Evolutionary conservation across 2,329 filamentous ascomycete genomes (phyloP).

Genomic region (Colletotrichum filicis): DNA sequence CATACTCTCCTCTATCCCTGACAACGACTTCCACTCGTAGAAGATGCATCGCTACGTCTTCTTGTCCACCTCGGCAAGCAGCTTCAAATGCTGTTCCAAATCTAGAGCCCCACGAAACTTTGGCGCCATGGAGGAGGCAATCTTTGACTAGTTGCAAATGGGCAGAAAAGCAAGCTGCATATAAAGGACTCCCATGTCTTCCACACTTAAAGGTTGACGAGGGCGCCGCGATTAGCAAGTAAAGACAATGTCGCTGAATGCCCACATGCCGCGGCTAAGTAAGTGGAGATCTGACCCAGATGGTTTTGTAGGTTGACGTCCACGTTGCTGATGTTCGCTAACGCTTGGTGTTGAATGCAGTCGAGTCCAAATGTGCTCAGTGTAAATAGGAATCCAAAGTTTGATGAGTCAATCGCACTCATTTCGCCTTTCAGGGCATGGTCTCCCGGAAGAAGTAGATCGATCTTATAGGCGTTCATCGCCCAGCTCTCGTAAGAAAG

Average conservation of each 20-base stretch:
- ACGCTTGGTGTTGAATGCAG: background rate
- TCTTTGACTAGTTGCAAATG: background rate
- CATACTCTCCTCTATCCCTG: background rate
- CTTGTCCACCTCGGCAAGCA: background rate
- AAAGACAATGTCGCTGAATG: background rate
- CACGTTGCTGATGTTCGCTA: background rate
- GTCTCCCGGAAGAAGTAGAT: accelerated
- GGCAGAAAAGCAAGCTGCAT: background rate
- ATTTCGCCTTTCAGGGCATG: background rate
- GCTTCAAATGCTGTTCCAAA: background rate
- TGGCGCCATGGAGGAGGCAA: background rate
- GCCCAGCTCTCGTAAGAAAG: background rate
- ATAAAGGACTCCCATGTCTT: background rate
- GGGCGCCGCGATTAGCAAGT: background rate
- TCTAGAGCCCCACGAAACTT: background rate
- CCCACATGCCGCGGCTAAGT: background rate
- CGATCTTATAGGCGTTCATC: accelerated
- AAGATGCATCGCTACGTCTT: background rate
- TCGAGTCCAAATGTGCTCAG: background rate
- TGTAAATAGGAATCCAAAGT: background rate
- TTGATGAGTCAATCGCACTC: background rate
- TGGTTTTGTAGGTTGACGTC: background rate
- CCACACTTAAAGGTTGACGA: background rate
- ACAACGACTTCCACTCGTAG: background rate
- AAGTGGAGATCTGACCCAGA: background rate